Evolutionary conservation across 1,139 yeast genomes (phyloP).

Genomic region (Scheffersomyces quercinus): DNA sequence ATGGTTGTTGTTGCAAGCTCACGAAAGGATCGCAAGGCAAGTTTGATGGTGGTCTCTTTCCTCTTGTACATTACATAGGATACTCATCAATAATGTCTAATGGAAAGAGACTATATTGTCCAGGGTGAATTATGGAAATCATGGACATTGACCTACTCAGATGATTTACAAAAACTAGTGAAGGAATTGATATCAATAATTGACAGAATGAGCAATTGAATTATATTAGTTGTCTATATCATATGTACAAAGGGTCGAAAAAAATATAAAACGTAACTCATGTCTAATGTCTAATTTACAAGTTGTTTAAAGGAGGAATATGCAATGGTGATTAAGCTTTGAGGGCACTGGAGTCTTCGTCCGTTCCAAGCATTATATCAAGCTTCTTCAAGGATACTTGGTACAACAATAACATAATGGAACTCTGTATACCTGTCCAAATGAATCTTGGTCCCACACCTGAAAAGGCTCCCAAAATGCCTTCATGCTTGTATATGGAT

Average conservation of each 20-base stretch:
- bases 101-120: too few species aligned
- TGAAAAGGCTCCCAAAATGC: slow-evolving; percentile 75
- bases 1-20: too few species aligned
- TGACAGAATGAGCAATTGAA: background rate
- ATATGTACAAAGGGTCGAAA: background rate
- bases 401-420: slow-evolving; percentile 87
- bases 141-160: too few species aligned
- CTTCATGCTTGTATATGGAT: slow-evolving; percentile 74
- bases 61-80: too few species aligned
- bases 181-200: slow-evolving; percentile 1
- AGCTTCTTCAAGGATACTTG: slow-evolving; percentile 57
- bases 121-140: too few species aligned
- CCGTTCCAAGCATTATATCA: slow-evolving; percentile 17
- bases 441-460: slow-evolving; percentile 96
- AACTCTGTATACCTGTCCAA: slow-evolving; percentile 96
- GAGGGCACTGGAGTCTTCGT: background rate
- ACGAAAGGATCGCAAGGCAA: too few species aligned
- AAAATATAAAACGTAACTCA: background rate
- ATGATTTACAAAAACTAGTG: background rate
- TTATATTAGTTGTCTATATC: too few species aligned
- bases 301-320: too few species aligned
- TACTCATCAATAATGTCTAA: too few species aligned
- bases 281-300: background rate
- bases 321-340: too few species aligned
- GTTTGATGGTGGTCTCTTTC: too few species aligned